Evolutionary conservation across 2,329 filamentous ascomycete species (phyloP), one percentile per base, ranked within the genome.

Genomic region (Hymenoscyphus albidus): DNA sequence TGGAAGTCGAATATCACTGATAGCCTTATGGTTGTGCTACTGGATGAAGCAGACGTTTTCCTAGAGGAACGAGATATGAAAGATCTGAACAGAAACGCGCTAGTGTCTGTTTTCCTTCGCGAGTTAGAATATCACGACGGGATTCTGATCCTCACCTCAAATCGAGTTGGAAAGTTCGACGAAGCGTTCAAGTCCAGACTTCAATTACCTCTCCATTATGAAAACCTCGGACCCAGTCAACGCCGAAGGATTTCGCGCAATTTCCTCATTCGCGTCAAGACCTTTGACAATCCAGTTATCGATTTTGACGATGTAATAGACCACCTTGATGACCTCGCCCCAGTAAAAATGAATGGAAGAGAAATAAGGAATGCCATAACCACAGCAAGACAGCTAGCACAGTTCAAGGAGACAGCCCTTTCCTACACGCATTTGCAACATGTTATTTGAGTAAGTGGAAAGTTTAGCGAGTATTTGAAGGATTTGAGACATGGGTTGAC

Each of bases 141-240:
- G 54, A 77, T 80, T 51, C 71, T 78, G 1, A 76, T 80, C 64
- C 71, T 80, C 0, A 80, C 79, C 3, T 75, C 74, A 27, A 77
- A 79, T 27, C 74, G 78, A 1, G 77, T 79, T 55, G 66, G 74
- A 3, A 70, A 64, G 12, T 76, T 79, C 59, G 78, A 80, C 59
- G 74, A 67, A 44, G 78, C 77, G 0, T 76, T 80, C 66, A n/a
- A 42, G 10, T 74, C 72, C 16, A 70, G 76, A 6, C 76, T 78
- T 61, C 76, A 77, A 59, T 66, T 77, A 5, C 64, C 72, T 2
- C 66, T 77, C 6, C 65, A 71, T 42, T 77, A 77, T 62, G 39
- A 42, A 38, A 59, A 59, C 27, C 44, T 68, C 4, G 32, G 5
- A 14, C 32, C 54, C 14, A 14, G 1, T 12, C 13, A 31, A 14